Percentiles rank a stretch among this genome's conserved stretches.
phyloP scores from a whole-genome alignment of 371 early-diverging fungal species.

The Furculomyces boomerangus region DNA sequence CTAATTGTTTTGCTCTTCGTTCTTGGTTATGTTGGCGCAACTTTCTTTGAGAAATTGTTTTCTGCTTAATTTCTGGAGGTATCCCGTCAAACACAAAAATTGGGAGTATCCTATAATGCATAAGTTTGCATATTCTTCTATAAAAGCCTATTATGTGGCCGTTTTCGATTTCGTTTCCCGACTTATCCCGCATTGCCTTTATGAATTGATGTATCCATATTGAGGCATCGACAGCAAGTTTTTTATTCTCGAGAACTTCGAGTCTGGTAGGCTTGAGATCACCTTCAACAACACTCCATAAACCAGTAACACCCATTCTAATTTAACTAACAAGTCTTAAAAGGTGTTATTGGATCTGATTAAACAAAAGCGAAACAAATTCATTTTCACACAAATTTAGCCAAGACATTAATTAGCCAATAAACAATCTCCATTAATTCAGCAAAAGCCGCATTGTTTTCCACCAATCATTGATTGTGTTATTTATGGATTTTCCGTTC shows the following conservation, averaged over 20 bases:
- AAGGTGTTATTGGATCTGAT: neutral
- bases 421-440: too few species aligned
- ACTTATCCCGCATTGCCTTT: constrained; percentile 75
- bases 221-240: constrained; percentile 82
- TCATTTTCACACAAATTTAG: too few species aligned
- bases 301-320: constrained; percentile 94
- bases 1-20: constrained; percentile 36
- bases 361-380: neutral
- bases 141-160: constrained; percentile 88
- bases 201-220: constrained; percentile 96
- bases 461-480: too few species aligned
- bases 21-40: neutral
- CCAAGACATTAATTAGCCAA: too few species aligned
- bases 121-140: constrained; percentile 78
- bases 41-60: constrained; percentile 32
- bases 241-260: constrained; percentile 50
- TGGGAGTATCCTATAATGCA: constrained; percentile 80
- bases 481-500: too few species aligned
- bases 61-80: constrained; percentile 64
- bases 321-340: neutral
- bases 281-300: constrained; percentile 81
- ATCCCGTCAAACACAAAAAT: constrained; percentile 94
- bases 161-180: constrained; percentile 61
- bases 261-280: constrained; percentile 60
- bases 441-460: too few species aligned